Evolutionary conservation across 169 alveolate genomes (phyloP), one percentile per base, ranked within the genome.

Genomic region (Plasmodium yoelii): DNA sequence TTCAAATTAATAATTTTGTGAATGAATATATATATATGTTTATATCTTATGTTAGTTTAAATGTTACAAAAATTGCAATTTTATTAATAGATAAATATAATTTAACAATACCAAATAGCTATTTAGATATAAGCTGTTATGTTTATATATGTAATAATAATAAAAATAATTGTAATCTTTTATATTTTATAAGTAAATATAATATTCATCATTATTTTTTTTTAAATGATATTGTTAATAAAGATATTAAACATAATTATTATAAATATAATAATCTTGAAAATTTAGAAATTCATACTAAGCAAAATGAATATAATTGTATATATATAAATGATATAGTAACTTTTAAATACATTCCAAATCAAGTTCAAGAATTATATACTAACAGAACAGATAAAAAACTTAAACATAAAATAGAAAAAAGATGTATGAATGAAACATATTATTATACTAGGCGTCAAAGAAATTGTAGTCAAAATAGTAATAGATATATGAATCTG

Each of bases 1-100:
- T 77, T 10, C 57, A 42, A 42, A 64, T 77, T 63, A 64, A 28
- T 44, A 44, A 63, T 28, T 77, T 77, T 56, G 77, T 77, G 28
- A 77, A 56, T 15, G 77, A 77, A 4, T 56, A 64, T 64, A 65
- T 77, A 49, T 77, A 63, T 64, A 77, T 77, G 88, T 61, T 77
- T 42, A 64, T 77, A 39, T 77, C 73, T 0, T 77, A 64, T 57
- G 19, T 77, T 1, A 22, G 57, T 46, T 51, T 77, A 19, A 77
- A 63, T n/a, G 88, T 51, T 9, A 77, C 67, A 39, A 77, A 61
- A 77, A 18, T 77, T 18, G 69, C 88, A 1, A 63, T 77, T 4
- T 64, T 77, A 13, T 57, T 77, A 51, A 28, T 77, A 51, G 88
- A 77, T 28, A 77, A 68, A n/a, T 77, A 77, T 19, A 63, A 61